A percentile compares a stretch with the other conserved stretches of the same genome.
phyloP scores from a whole-genome alignment of 2,329 filamentous ascomycete genomes.

The Diaporthe helianthi region DNA sequence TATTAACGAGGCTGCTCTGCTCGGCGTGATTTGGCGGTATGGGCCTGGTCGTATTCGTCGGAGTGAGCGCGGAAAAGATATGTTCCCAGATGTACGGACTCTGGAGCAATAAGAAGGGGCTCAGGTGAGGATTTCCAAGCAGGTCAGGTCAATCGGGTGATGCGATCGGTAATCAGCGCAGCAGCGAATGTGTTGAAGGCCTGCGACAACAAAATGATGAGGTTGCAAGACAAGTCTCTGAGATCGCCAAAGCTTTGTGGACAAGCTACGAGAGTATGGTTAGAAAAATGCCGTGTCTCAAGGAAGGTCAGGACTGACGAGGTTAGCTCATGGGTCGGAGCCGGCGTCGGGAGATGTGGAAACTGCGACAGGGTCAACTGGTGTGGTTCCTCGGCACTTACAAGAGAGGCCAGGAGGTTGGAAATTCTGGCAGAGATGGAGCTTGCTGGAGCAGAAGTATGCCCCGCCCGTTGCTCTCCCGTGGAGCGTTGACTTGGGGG shows the following conservation, averaged over 20 bases:
- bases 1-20: not conserved
- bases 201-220: not conserved
- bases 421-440: not conserved
- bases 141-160: not conserved
- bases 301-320: not conserved
- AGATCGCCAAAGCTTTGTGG: not conserved
- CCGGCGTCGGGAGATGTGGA: constrained; percentile 24
- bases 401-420: not conserved
- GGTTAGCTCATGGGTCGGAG: constrained; percentile 9
- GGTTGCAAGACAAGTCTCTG: not conserved
- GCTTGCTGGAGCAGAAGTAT: not conserved
- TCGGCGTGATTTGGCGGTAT: not conserved
- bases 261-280: not conserved
- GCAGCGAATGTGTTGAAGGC: not conserved
- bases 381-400: constrained; percentile 18
- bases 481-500: not conserved
- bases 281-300: not conserved
- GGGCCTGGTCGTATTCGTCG: not conserved
- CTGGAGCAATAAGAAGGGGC: too few species aligned
- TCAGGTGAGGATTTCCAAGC: constrained; percentile 1
- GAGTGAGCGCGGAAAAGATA: constrained; percentile 33
- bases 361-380: constrained; percentile 6
- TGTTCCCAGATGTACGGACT: constrained; percentile 29
- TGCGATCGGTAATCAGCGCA: not conserved
- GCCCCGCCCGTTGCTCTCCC: constrained; percentile 13